Conservation (phyloP, 768 basidiomycete species). For the Asterophora lycoperdoides region DNA sequence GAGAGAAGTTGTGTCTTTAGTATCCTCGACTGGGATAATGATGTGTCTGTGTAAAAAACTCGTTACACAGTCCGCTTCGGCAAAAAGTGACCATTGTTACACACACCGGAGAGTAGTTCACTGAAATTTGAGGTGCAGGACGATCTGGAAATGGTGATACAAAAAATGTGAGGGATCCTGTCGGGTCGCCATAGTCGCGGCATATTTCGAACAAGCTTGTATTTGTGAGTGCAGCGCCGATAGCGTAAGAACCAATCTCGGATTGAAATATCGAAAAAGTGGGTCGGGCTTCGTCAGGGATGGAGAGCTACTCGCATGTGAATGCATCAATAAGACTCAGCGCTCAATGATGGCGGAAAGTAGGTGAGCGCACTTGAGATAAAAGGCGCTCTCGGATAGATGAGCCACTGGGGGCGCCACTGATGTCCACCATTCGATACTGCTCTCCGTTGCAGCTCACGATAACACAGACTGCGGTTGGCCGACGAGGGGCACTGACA, state of each 20-base stretch:
- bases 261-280: constrained; percentile 44
- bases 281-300: constrained; percentile 36
- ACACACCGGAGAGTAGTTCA: constrained; percentile 16
- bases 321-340: background rate
- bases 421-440: constrained; percentile 45
- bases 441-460: constrained; percentile 48
- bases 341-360: background rate
- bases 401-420: constrained; percentile 40
- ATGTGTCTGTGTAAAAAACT: constrained; percentile 4
- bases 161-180: constrained; percentile 49
- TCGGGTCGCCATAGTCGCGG: constrained; percentile 40
- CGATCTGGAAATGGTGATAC: constrained; percentile 43
- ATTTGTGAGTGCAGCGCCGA: constrained; percentile 39
- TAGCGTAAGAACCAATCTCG: constrained; percentile 42
- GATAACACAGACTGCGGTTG: constrained; percentile 40
- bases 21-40: constrained; percentile 10
- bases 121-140: constrained; percentile 25
- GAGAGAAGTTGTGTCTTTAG: too few relatives aligned
- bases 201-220: constrained; percentile 37
- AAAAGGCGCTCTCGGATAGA: constrained; percentile 43
- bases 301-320: constrained; percentile 33
- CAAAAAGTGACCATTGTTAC: background rate
- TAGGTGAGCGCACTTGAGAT: constrained; percentile 37
- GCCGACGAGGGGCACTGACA: constrained; percentile 21
- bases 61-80: background rate